phyloP scores from a whole-genome alignment of 2,329 filamentous ascomycete species.

The Fusarium devonianum region DNA sequence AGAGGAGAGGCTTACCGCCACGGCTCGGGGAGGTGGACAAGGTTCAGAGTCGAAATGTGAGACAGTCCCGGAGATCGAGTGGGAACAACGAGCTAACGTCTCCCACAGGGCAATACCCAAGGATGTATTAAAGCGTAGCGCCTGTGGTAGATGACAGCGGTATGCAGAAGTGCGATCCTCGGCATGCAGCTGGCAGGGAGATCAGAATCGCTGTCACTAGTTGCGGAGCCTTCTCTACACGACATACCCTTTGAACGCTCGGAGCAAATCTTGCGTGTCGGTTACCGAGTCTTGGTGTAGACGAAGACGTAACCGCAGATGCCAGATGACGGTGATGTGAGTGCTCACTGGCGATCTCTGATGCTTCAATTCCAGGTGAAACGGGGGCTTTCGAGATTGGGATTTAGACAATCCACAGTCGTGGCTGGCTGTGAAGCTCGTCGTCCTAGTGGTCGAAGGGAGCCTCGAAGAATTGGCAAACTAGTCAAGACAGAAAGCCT shows the following conservation, averaged over 20 bases:
- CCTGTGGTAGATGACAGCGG: slow-evolving; percentile 50
- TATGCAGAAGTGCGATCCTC: slow-evolving; percentile 45
- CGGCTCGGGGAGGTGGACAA: slow-evolving; percentile 50
- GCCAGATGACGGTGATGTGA: slow-evolving; percentile 14
- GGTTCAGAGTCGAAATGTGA: slow-evolving; percentile 56
- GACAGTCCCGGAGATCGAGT: slow-evolving; percentile 55
- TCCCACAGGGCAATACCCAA: slow-evolving; percentile 61
- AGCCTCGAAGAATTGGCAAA: slow-evolving; percentile 44
- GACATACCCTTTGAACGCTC: slow-evolving; percentile 41
- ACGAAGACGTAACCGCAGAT: slow-evolving; percentile 10
- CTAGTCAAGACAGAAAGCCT: slow-evolving; percentile 25
- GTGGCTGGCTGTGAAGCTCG: slow-evolving; percentile 22
- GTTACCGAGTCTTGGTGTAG: slow-evolving; percentile 13
- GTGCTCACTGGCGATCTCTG: slow-evolving; percentile 13
- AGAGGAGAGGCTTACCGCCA: slow-evolving; percentile 60
- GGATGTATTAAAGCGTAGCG: slow-evolving; percentile 49
- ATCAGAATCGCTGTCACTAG: slow-evolving; percentile 40
- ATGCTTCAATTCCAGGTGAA: neutral
- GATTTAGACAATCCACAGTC: slow-evolving; percentile 24
- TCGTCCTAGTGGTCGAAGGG: slow-evolving; percentile 43
- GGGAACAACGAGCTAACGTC: slow-evolving; percentile 72
- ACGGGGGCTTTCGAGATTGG: slow-evolving; percentile 9
- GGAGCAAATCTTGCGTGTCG: slow-evolving; percentile 10
- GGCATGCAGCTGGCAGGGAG: slow-evolving; percentile 49
- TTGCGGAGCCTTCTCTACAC: slow-evolving; percentile 10